phyloP scores from a whole-genome alignment of 1,284 basidiomycete genomes.

The Ceratobasidium sp. region DNA sequence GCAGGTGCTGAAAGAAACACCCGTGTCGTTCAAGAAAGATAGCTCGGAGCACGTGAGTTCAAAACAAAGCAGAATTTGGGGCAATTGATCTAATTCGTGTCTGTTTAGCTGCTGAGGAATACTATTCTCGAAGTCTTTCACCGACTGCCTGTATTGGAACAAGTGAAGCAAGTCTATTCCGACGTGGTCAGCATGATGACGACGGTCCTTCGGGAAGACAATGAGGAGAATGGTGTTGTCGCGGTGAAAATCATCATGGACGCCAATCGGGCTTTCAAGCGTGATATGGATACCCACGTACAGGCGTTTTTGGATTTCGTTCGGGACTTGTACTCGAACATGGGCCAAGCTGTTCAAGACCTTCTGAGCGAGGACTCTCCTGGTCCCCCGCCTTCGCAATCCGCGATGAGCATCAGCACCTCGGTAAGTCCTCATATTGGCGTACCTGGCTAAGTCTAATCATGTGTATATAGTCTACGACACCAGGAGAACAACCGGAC shows the following conservation, averaged over 20 bases:
- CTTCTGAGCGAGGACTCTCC: constrained; percentile 66
- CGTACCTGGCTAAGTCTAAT: not conserved
- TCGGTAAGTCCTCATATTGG: constrained; percentile 44
- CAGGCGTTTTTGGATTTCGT: constrained; percentile 84
- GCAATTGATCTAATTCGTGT: not conserved
- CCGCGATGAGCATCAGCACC: constrained; percentile 37
- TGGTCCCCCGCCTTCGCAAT: constrained; percentile 48
- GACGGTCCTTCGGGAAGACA: constrained; percentile 87
- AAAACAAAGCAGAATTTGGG: not conserved
- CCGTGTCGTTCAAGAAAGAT: constrained; percentile 41
- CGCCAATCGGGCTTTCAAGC: constrained; percentile 74
- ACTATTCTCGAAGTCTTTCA: constrained; percentile 89
- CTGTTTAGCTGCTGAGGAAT: constrained; percentile 77
- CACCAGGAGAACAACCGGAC: constrained; percentile 41
- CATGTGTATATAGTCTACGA: constrained; percentile 21
- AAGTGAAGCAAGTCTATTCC: constrained; percentile 76
- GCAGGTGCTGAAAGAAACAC: constrained; percentile 37
- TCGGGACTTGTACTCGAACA: constrained; percentile 81
- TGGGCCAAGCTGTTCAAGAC: constrained; percentile 80
- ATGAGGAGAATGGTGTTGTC: constrained; percentile 94
- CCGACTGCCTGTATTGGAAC: constrained; percentile 87
- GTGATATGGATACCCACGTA: constrained; percentile 83
- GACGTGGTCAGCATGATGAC: constrained; percentile 82
- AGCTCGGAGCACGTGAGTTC: constrained; percentile 40
- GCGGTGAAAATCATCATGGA: constrained; percentile 96